These are phyloP conservation scores for Aristolochia fimbriata DNA, from an alignment of 164 flowering plant species.

Conservation along the genomic window DNA sequence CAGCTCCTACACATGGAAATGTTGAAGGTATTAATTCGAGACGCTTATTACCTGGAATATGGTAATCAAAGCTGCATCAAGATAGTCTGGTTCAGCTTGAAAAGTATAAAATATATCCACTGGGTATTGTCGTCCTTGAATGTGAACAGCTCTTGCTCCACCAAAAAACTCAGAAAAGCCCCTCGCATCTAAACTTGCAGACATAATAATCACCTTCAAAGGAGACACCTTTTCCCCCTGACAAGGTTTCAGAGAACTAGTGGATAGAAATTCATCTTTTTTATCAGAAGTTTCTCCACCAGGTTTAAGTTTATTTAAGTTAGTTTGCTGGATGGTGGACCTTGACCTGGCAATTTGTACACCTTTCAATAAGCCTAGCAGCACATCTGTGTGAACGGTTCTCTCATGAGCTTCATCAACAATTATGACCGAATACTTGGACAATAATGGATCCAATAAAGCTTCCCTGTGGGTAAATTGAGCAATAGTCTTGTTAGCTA, in stretches of 20 bases:
- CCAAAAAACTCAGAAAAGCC: conserved; percentile 77
- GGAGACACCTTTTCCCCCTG: conserved; percentile 41
- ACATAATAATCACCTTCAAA: conserved; percentile 80
- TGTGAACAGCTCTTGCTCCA: conserved; percentile 85
- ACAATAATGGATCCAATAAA: conserved; percentile 73
- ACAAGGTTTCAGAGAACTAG: conserved; percentile 23
- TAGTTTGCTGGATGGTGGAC: conserved; percentile 10
- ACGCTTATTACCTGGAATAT: conserved; percentile 67
- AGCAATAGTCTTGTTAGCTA: too few species aligned
- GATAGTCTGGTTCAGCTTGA: conserved; percentile 55
- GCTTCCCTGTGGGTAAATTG: conserved; percentile 58
- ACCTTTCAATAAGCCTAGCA: conserved; percentile 73
- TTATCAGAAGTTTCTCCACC: conserved; percentile 18
- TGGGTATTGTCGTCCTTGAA: conserved; percentile 81
- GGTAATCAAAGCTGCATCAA: conserved; percentile 70
- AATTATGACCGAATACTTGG: conserved; percentile 79
- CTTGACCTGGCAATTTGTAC: conserved; percentile 57
- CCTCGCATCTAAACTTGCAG: conserved; percentile 95
- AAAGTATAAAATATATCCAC: conserved; percentile 73
- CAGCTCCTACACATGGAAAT: too few species aligned
- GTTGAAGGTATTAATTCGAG: background rate
- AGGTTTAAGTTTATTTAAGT: conserved; percentile 13
- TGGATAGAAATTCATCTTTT: conserved; percentile 15
- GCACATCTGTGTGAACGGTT: conserved; percentile 91
- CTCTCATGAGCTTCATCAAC: conserved; percentile 99